Percentiles rank a stretch among this genome's conserved stretches.
phyloP scores from a whole-genome alignment of 176 grass and related monocot genomes.

The Ananas comosus region DNA sequence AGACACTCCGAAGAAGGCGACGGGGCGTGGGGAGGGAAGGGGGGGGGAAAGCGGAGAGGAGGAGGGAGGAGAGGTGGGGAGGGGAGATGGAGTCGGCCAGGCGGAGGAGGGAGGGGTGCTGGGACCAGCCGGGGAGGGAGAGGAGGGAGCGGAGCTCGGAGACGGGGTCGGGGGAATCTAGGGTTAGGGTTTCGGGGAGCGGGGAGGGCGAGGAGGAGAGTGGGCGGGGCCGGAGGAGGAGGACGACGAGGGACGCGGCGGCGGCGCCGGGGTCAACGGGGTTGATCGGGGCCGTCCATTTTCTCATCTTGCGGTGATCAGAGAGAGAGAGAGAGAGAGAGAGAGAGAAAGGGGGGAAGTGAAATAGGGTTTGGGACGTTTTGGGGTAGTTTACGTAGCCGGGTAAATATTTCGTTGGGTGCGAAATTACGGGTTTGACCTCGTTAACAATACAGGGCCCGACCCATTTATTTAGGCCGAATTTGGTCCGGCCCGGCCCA shows the following conservation, averaged over 20 bases:
- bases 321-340: not conserved
- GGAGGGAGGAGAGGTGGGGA: not conserved
- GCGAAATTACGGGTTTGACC: too few relatives aligned
- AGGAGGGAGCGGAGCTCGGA: conserved; percentile 1
- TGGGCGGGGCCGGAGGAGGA: not conserved
- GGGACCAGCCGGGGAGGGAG: not conserved
- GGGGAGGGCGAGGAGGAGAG: not conserved
- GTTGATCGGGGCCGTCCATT: not conserved
- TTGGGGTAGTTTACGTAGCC: too few relatives aligned
- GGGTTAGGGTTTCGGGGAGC: not conserved
- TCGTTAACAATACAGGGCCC: too few relatives aligned
- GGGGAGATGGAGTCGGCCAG: not conserved
- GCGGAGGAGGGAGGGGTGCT: not conserved
- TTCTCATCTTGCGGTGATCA: not conserved
- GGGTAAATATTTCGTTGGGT: too few relatives aligned
- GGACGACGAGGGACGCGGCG: too few relatives aligned
- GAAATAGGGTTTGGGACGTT: not conserved
- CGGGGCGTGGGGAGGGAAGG: not conserved
- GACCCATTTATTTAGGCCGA: too few relatives aligned
- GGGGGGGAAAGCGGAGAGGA: not conserved
- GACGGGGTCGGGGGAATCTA: not conserved
- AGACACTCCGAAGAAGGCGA: not conserved
- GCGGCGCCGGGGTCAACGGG: not conserved
- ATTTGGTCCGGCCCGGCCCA: too few relatives aligned
- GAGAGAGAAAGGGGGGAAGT: not conserved